Conservation (phyloP, 805 yeast genomes). For the Metahyphopichia silvanorum region DNA sequence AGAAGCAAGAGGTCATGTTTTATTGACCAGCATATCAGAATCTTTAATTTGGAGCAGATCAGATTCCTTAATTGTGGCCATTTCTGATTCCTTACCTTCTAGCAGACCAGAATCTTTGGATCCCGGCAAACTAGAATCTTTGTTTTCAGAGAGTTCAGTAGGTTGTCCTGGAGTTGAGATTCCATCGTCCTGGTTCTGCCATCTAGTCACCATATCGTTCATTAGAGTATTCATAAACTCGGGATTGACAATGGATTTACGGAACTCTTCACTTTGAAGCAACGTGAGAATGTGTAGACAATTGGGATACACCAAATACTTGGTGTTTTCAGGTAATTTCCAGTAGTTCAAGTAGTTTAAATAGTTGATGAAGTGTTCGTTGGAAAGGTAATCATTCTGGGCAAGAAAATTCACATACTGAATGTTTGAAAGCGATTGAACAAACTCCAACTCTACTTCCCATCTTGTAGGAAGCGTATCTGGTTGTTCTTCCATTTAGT, state of each 20-base stretch:
- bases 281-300: slow-evolving; percentile 77
- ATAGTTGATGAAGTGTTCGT: slow-evolving; percentile 69
- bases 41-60: too few species aligned
- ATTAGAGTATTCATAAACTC: slow-evolving; percentile 56
- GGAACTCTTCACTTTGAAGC: slow-evolving; percentile 49
- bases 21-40: too few species aligned
- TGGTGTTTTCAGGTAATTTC: slow-evolving; percentile 68
- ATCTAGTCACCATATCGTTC: slow-evolving; percentile 74
- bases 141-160: too few species aligned
- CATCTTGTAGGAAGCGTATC: slow-evolving; percentile 65
- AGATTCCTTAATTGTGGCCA: too few species aligned
- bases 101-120: too few species aligned
- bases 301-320: slow-evolving; percentile 79
- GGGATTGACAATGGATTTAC: slow-evolving; percentile 53
- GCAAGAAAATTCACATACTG: slow-evolving; percentile 85
- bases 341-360: slow-evolving; percentile 82
- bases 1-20: too few species aligned
- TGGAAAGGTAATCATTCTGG: slow-evolving; percentile 73
- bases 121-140: too few species aligned
- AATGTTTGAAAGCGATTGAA: slow-evolving; percentile 86
- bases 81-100: too few species aligned
- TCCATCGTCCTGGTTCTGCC: slow-evolving; percentile 43
- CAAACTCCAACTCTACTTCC: slow-evolving; percentile 91
- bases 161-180: background rate
- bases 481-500: too few species aligned